These are phyloP conservation scores for Avena atlantica DNA, from an alignment of 176 grass and related monocot genomes.

Conservation along the genomic window DNA sequence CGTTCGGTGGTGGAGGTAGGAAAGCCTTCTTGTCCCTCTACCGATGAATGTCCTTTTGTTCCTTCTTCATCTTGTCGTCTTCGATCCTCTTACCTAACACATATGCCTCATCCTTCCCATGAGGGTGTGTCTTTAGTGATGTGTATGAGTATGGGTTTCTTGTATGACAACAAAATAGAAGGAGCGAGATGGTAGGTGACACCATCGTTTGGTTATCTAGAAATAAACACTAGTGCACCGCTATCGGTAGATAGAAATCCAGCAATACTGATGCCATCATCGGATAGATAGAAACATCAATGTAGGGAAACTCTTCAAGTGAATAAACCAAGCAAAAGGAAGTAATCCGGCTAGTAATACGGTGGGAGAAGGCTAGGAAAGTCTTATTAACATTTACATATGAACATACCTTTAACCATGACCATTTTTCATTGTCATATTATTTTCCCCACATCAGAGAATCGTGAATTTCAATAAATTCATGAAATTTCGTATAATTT, in stretches of 20 bases:
- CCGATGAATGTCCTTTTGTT: not conserved
- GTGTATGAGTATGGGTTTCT: not conserved
- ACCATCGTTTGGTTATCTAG: not conserved
- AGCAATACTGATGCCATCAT: not conserved
- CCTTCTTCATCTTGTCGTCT: not conserved
- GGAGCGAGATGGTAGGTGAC: not conserved
- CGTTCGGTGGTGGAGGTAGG: not conserved
- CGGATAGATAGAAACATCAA: not conserved
- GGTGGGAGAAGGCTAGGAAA: not conserved
- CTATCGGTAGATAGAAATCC: not conserved
- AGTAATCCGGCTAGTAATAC: not conserved
- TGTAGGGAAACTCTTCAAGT: not conserved
- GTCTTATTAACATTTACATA: not conserved
- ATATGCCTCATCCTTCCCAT: not conserved
- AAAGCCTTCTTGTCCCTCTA: not conserved
- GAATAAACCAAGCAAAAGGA: not conserved
- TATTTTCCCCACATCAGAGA: too few relatives aligned
- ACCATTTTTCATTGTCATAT: not conserved
- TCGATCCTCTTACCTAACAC: not conserved
- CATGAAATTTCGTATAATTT: too few relatives aligned
- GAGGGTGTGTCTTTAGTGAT: not conserved
- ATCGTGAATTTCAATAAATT: too few relatives aligned
- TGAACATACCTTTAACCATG: not conserved
- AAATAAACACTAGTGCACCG: not conserved
- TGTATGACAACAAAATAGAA: not conserved